Evolutionary conservation across 2,329 filamentous ascomycete genomes (phyloP), one percentile per base, ranked within the genome.

Genomic region (Fusarium albosuccineum): DNA sequence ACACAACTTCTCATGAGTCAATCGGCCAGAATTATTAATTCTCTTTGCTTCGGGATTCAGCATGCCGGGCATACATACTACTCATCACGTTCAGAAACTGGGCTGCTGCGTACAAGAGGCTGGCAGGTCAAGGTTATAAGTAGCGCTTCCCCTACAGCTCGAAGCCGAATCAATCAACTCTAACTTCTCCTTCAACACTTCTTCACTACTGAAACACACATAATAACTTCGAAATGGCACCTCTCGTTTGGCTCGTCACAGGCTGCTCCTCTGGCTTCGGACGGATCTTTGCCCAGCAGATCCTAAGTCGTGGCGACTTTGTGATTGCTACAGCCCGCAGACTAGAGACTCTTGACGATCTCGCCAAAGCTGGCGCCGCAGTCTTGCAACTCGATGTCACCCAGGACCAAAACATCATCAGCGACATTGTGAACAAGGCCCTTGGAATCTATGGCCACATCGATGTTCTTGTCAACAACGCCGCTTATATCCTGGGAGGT

Each of bases 401-500:
- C 0, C 42, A 72, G 1, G 37, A 51, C 7, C 49, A 42, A 37
- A 40, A 4, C 22, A 57, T 34, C 13, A 67, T 79, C n/a, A 27
- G 62, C 17, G 34, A 37, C 17, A 51, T 66, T 22, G 50, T 78
- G 1, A 39, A 72, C 11, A 42, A 73, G 13, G 77, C 76, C 14
- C 75, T 75, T 71, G 17, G 48, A 2, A 67, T 77, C 2, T 79
- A 76, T 29, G 77, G 75, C 0, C 71, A 62, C 8, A 75, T 79
- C 14, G 76, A 79, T 27, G 63, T 79, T 6, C 53, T 79, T 14
- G 63, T 78, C 17, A 79, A 79, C 61, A 78, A 79, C 44, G 78
- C 77, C 9, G 77, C 74, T 30, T 74, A 71, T 30, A 74, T 73
- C 1, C 58, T 68, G 3, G 61, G 74, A 41, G 71, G 68, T 10